Percentiles rank a stretch among this genome's conserved stretches.
Conservation (phyloP, 352 stramenopile genomes). For the Blastocystis sp. region DNA sequence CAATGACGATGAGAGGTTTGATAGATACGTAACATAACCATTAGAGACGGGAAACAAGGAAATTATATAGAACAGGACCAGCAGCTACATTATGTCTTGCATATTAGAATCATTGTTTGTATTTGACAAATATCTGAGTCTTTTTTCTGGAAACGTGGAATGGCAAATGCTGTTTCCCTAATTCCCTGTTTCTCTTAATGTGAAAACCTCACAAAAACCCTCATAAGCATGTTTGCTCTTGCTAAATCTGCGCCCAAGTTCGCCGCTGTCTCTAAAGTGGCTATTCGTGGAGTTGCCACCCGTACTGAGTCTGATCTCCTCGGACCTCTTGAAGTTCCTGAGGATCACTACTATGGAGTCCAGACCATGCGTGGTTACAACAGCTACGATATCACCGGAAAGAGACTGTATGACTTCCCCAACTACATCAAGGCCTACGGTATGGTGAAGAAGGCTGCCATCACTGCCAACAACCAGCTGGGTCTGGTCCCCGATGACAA, state of each 20-base stretch:
- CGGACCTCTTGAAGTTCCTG: slow-evolving; percentile 41
- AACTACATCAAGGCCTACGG: slow-evolving; percentile 54
- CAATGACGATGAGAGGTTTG: too few species aligned
- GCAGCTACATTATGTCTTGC: too few species aligned
- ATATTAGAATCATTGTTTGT: too few species aligned
- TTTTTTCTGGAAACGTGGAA: too few species aligned
- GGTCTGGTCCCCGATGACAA: slow-evolving; percentile 42
- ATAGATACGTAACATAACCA: too few species aligned
- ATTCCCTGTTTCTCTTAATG: slow-evolving; percentile 1
- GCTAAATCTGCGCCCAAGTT: slow-evolving; percentile 33
- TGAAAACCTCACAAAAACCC: not conserved
- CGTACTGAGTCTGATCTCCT: slow-evolving; percentile 58
- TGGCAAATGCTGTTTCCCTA: too few species aligned
- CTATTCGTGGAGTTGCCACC: slow-evolving; percentile 53
- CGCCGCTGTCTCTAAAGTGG: not conserved
- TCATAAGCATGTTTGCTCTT: slow-evolving; percentile 38
- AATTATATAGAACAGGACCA: too few species aligned
- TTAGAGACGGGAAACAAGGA: too few species aligned
- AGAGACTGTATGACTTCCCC: slow-evolving; percentile 54
- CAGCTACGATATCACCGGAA: slow-evolving; percentile 49
- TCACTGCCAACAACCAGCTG: slow-evolving; percentile 32
- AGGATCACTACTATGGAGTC: slow-evolving; percentile 56
- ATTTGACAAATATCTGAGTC: not conserved
- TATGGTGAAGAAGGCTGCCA: slow-evolving; percentile 57
- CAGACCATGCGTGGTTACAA: slow-evolving; percentile 50